These are phyloP conservation scores for Penicillium sp. DNA, from an alignment of 2,329 filamentous ascomycete species.

Conservation along the genomic window DNA sequence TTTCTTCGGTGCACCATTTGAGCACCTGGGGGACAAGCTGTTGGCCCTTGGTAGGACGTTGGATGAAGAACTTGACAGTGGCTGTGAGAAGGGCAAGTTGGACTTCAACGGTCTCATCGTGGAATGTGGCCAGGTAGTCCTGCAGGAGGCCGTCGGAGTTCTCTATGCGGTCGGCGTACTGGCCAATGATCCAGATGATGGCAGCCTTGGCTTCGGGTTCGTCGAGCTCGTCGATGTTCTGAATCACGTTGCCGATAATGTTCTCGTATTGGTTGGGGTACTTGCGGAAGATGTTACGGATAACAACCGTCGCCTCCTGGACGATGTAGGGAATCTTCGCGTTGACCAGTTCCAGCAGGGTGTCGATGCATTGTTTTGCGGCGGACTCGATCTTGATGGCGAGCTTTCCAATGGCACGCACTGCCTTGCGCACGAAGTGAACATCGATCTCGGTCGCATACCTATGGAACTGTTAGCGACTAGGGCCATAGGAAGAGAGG, in stretches of 20 bases:
- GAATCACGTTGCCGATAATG: conserved; percentile 90
- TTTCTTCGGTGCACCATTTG: conserved; percentile 98
- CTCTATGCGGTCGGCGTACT: conserved; percentile 94
- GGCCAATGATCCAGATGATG: conserved; percentile 98
- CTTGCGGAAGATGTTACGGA: conserved; percentile 97
- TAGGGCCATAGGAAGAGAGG: no score
- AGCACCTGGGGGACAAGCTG: conserved; percentile 86
- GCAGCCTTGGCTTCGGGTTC: conserved; percentile 96
- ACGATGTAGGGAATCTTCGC: conserved; percentile 99
- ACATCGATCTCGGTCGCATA: conserved; percentile 97
- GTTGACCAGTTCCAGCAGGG: conserved; percentile 81
- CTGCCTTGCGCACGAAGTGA: conserved; percentile 95
- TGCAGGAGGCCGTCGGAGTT: conserved; percentile 90
- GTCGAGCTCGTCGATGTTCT: conserved; percentile 90
- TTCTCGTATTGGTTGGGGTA: conserved; percentile 98
- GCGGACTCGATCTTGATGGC: conserved; percentile 98
- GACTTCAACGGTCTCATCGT: conserved; percentile 89
- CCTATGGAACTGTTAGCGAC: conserved; percentile 29
- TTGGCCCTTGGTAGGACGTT: conserved; percentile 87
- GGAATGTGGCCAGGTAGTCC: conserved; percentile 87
- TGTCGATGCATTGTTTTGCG: conserved; percentile 80
- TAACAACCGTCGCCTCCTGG: conserved; percentile 96
- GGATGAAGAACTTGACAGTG: conserved; percentile 95
- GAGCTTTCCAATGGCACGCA: conserved; percentile 91
- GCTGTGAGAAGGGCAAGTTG: conserved; percentile 89